A percentile compares a stretch with the other conserved stretches of the same genome.
Evolutionary conservation across 768 basidiomycete genomes (phyloP).

Genomic region (Hortiboletus campestris): DNA sequence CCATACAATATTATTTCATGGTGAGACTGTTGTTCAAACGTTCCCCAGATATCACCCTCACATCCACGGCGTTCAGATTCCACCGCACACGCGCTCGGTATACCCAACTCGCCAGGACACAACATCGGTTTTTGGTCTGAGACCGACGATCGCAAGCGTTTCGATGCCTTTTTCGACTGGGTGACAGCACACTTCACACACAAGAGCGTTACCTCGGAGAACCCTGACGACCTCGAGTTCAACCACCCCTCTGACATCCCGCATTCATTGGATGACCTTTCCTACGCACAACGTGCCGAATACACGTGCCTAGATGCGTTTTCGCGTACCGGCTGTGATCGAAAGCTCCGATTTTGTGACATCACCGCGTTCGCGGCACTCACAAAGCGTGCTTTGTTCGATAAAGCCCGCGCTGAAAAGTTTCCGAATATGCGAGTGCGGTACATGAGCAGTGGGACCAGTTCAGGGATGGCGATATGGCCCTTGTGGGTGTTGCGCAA

Average conservation of each 20-base stretch:
- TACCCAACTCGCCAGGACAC: neutral
- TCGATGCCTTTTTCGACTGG: constrained; percentile 18
- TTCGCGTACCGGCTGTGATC: constrained; percentile 5
- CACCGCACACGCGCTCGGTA: constrained; percentile 1
- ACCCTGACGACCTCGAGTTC: constrained; percentile 19
- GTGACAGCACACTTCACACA: constrained; percentile 14
- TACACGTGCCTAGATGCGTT: constrained; percentile 11
- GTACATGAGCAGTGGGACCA: constrained; percentile 18
- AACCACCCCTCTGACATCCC: constrained; percentile 4
- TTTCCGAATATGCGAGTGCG: constrained; percentile 17
- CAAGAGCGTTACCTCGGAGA: constrained; percentile 15
- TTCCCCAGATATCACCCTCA: neutral
- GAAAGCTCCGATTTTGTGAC: constrained; percentile 14
- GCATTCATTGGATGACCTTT: constrained; percentile 11
- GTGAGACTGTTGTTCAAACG: constrained; percentile 1
- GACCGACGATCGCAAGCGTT: constrained; percentile 7
- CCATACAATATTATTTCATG: constrained; percentile 19
- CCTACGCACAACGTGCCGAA: constrained; percentile 8
- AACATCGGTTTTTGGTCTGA: neutral
- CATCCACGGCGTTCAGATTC: constrained; percentile 7
- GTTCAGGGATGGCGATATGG: constrained; percentile 7
- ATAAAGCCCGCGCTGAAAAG: constrained; percentile 6
- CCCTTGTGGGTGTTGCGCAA: constrained; percentile 10
- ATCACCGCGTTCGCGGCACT: constrained; percentile 1
- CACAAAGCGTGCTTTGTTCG: constrained; percentile 17